A percentile compares a stretch with the other conserved stretches of the same genome.
Evolutionary conservation across 116 monocot genomes (phyloP).

Genomic region (Phalaenopsis hybrid): DNA sequence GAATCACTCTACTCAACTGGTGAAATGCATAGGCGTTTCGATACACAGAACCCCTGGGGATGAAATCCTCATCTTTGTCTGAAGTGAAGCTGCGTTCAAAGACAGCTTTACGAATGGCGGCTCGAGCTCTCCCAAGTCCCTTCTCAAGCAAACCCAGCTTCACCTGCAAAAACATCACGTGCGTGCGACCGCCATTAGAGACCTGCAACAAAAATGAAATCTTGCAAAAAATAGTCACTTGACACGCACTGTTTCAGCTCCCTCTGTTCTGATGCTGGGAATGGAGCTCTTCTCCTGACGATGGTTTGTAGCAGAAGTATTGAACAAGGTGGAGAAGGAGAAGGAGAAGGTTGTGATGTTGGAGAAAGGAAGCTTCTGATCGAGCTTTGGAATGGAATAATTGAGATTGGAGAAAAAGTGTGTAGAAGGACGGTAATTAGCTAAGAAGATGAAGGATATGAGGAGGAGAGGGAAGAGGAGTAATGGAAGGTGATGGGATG

Average conservation of each 20-base stretch:
- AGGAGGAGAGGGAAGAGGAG: background rate
- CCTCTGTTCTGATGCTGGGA: background rate
- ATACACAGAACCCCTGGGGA: conserved; percentile 29
- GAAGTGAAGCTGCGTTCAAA: background rate
- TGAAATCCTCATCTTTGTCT: background rate
- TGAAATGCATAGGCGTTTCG: conserved; percentile 47
- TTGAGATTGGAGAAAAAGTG: background rate
- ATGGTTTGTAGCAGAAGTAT: background rate
- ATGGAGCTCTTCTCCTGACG: background rate
- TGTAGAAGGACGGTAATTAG: background rate
- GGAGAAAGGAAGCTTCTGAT: background rate
- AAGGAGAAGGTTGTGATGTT: background rate
- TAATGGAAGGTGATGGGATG: background rate
- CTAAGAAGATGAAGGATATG: background rate
- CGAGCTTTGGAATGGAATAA: background rate
- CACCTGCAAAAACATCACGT: background rate
- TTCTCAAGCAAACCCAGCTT: conserved; percentile 15
- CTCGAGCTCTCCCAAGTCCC: conserved; percentile 29
- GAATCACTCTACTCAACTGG: conserved; percentile 10
- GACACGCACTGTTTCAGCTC: background rate
- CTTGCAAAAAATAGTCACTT: background rate
- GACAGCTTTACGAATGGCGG: conserved; percentile 20
- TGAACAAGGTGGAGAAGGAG: no score
- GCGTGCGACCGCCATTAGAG: background rate
- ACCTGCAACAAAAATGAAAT: background rate